Base-by-base conservation (phyloP, 192 early-diverging fungal genomes). In the Chytriomyces confervae region DNA sequence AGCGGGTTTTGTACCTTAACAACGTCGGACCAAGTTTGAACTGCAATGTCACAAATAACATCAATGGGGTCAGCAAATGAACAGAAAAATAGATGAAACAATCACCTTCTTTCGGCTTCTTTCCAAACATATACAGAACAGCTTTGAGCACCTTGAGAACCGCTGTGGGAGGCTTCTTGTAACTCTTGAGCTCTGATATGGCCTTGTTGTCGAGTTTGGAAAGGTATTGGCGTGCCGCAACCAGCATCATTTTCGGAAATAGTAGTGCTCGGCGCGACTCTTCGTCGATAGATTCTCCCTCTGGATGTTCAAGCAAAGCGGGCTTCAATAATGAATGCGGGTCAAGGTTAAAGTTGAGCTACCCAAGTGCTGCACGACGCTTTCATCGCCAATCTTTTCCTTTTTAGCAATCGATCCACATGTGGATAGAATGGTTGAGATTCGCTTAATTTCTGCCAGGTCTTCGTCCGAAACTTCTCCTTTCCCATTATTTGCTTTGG, bases 121-220 rank as follows among this genome's bases (percentile, higher is more conserved):
- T 79, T 7, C 89, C 89, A 83, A 87, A 90, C 23, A 91, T 45
- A 62, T 88, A 89, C 9, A 90, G 68, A 20, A 87, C 82, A 23
- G 81, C 86, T 69, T 88, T 88, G 6, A 91, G 29, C 6, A 89
- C 81, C 76, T 83, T 85, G 72, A 89, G 79, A 27, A 91, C 81
- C 5, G 82, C 80, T 23, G 50, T 10, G 0, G 89, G 89, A 10
- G 89, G 89, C 53, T 85, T 85, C 65, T 85, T 82, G 79, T 91
- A 91, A 50, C 82, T 84, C 27, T 79, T 77, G 16, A 91, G 77
- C 79, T 91, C 89, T 29, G 85, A 75, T 50, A 91, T 69, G 5
- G 81, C 70, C 49, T 77, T 82, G 29, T 72, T 75, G 71, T 87
- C 84, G 7, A 91, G 63, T 57, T 80, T 80, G 10, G 46, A 27